Evolutionary conservation across 331 rosid genomes (phyloP).

Genomic region (Spiraea crenata): DNA sequence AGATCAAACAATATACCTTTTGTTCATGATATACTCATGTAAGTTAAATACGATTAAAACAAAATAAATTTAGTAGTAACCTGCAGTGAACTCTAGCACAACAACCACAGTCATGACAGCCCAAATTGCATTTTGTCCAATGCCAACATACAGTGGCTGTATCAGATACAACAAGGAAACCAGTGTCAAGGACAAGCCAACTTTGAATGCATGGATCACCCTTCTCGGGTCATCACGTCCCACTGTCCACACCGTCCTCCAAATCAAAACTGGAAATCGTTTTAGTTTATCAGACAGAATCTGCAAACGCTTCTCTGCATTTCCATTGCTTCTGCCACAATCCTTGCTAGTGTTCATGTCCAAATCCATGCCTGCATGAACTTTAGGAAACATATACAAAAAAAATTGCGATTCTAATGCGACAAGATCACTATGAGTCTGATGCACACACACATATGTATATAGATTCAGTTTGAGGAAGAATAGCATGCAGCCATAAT

Average conservation of each 20-base stretch:
- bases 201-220: conserved; percentile 77
- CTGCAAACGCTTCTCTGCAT: conserved; percentile 38
- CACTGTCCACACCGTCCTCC: conserved; percentile 58
- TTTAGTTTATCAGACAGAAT: conserved; percentile 39
- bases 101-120: conserved; percentile 98
- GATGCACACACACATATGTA: background rate
- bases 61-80: conserved; percentile 23
- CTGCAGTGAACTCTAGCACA: conserved; percentile 94
- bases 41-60: background rate
- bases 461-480: conserved; percentile 2
- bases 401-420: conserved; percentile 13
- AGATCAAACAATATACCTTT: background rate
- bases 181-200: conserved; percentile 70
- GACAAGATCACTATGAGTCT: background rate
- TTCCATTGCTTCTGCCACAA: conserved; percentile 15
- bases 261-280: conserved; percentile 38
- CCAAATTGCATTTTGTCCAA: conserved; percentile 85
- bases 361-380: conserved; percentile 55
- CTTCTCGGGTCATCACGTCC: conserved; percentile 90
- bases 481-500: background rate
- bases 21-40: background rate
- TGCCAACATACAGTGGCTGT: conserved; percentile 59
- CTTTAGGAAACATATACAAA: conserved; percentile 49
- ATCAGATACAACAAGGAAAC: conserved; percentile 74
- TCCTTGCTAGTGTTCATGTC: conserved; percentile 20